Base-by-base conservation (phyloP, 495 filamentous ascomycete species). In the Tuber melanosporum region DNA sequence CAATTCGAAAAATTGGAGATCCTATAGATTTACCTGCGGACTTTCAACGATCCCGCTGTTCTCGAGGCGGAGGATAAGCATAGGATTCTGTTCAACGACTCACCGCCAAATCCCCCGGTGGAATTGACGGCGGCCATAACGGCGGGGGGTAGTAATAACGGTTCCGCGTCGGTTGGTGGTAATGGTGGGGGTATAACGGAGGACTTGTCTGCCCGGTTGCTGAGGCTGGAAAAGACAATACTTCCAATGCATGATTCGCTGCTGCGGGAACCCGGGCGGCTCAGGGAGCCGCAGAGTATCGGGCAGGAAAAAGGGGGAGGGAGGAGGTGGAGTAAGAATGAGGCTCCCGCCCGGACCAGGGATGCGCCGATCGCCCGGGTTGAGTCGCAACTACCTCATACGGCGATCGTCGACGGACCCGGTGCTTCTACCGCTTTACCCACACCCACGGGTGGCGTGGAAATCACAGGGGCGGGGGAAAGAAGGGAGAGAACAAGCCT, bases 21-120 rank as follows among this genome's bases (percentile, higher is more conserved):
- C 17, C 75, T 83, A 43, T 74, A 81, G 69, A 78, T 83, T 36
- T 82, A 82, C 39, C 47, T 83, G 6, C 78, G 76, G 1, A 79
- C 81, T 8, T 45, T 83, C 49, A 74, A 78, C 1, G 76, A 80
- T 62, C 71, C 77, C 2, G 70, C 66, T 41, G 72, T 75, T 19
- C 80, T 80, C 49, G 66, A 73, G 43, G 75, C 77, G 15, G 39
- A 71, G 4, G 52, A 47, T 15, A 75, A 41, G 17, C 71, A 73
- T 32, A 62, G 12, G 36, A 49, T 36, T 44, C 39, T 52, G 2
- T 82, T 82, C 62, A 74, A 79, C 15, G 74, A 79, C 8, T 49
- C 72, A 32, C 75, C 80, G 15, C 81, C 81, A 43, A 73, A 74
- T 20, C 70, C 73, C 3, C 81, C 81, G 20, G 71, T 72, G 19